A percentile compares a stretch with the other conserved stretches of the same genome.
Conservation (phyloP, 176 grass and related monocot species). For the Phragmites australis region DNA sequence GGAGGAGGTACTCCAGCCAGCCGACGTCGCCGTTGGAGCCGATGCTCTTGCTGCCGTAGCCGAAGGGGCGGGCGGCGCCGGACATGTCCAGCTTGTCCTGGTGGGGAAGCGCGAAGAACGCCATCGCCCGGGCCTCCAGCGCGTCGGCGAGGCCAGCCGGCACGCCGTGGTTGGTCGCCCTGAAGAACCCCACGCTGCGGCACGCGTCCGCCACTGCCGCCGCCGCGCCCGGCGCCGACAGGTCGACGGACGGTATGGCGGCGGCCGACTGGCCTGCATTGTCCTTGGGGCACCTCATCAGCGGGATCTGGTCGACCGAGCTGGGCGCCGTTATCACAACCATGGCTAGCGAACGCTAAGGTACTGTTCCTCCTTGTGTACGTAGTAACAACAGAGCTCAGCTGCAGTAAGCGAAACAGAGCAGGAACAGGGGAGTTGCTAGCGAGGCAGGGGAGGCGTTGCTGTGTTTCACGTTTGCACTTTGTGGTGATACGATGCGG, state of each 20-base stretch:
- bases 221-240: slow-evolving; percentile 44
- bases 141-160: slow-evolving; percentile 38
- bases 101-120: slow-evolving; percentile 61
- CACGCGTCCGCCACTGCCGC: slow-evolving; percentile 51
- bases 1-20: slow-evolving; percentile 88
- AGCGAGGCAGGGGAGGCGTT: neutral
- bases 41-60: slow-evolving; percentile 81
- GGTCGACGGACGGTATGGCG: slow-evolving; percentile 42
- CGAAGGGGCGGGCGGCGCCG: slow-evolving; percentile 37
- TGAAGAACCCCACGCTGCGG: slow-evolving; percentile 68
- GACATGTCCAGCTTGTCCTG: slow-evolving; percentile 55
- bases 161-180: slow-evolving; percentile 74
- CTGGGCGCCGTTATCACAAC: slow-evolving; percentile 36
- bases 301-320: slow-evolving; percentile 33
- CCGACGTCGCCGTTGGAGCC: slow-evolving; percentile 79
- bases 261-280: neutral
- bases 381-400: neutral
- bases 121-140: slow-evolving; percentile 56
- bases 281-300: slow-evolving; percentile 5
- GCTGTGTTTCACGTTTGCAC: slow-evolving; percentile 16
- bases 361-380: neutral
- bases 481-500: neutral
- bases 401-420: slow-evolving; percentile 17
- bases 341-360: neutral
- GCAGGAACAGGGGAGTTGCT: slow-evolving; percentile 8